Evolutionary conservation across 2,329 filamentous ascomycete species (phyloP).

Genomic region (Alternaria rosae): DNA sequence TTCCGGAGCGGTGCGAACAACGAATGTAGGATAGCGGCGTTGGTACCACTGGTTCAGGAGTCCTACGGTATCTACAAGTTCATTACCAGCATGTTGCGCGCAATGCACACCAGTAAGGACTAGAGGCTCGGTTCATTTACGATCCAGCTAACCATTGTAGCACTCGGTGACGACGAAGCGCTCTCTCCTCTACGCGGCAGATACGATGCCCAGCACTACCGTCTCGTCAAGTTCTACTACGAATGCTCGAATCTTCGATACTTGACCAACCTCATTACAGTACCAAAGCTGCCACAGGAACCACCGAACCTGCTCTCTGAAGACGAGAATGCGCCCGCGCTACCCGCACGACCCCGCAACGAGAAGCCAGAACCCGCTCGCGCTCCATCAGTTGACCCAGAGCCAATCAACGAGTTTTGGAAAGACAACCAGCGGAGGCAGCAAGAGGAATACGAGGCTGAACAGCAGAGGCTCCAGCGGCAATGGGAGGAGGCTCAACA

Average conservation of each 20-base stretch:
- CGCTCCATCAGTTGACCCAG: conserved; percentile 78
- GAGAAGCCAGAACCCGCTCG: conserved; percentile 70
- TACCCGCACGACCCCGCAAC: conserved; percentile 76
- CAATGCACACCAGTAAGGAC: conserved; percentile 89
- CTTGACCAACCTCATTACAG: conserved; percentile 92
- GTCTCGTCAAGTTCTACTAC: conserved; percentile 97
- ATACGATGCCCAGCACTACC: conserved; percentile 96
- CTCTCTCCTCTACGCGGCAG: conserved; percentile 85
- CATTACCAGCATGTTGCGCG: conserved; percentile 97
- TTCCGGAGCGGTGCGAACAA: conserved; percentile 92
- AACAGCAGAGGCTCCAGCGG: conserved; percentile 86
- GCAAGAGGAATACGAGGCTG: conserved; percentile 93
- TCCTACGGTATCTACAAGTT: conserved; percentile 99
- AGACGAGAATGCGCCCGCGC: conserved; percentile 78
- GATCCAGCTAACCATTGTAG: conserved; percentile 51
- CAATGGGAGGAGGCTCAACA: conserved; percentile 83
- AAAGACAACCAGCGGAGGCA: conserved; percentile 89
- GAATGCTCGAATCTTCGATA: conserved; percentile 98
- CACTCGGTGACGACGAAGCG: conserved; percentile 91
- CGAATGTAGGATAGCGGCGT: conserved; percentile 91
- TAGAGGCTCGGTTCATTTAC: background rate
- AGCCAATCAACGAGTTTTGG: conserved; percentile 98
- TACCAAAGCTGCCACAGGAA: conserved; percentile 94
- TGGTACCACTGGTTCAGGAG: conserved; percentile 94
- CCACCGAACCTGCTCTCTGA: conserved; percentile 88